phyloP scores from a whole-genome alignment of 306 rosid genomes.

The Gynostemma pentaphyllum region DNA sequence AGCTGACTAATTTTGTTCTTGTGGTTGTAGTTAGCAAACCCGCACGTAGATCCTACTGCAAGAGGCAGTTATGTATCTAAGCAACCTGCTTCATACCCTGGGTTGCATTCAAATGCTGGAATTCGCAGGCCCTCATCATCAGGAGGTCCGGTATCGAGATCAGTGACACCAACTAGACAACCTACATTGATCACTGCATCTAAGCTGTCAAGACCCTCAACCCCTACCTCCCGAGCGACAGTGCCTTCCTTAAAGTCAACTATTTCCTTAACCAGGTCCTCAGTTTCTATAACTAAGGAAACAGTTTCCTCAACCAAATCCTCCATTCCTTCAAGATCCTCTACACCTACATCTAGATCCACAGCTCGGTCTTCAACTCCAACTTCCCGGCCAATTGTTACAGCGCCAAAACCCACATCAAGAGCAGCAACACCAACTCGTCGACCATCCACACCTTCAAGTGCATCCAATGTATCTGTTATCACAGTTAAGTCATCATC shows the following conservation, averaged over 20 bases:
- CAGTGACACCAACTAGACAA: slow-evolving; percentile 67
- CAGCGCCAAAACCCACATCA: slow-evolving; percentile 59
- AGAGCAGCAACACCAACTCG: slow-evolving; percentile 85
- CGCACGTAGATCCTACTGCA: slow-evolving; percentile 44
- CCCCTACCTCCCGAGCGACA: slow-evolving; percentile 67
- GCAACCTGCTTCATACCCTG: slow-evolving; percentile 56
- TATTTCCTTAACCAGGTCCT: slow-evolving; percentile 31
- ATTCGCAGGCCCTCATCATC: slow-evolving; percentile 69
- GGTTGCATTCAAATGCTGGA: slow-evolving; percentile 49
- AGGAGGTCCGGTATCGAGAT: slow-evolving; percentile 80
- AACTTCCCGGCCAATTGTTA: slow-evolving; percentile 56
- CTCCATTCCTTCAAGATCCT: slow-evolving; percentile 44
- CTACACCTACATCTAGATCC: slow-evolving; percentile 64
- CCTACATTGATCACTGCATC: slow-evolving; percentile 41
- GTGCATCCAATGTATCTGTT: slow-evolving; percentile 34
- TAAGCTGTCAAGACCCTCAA: slow-evolving; percentile 62
- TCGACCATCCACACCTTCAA: too few species aligned
- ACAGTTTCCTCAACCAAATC: slow-evolving; percentile 27
- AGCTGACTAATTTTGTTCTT: slow-evolving; percentile 18
- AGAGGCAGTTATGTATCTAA: slow-evolving; percentile 43
- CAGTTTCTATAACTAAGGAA: slow-evolving; percentile 33
- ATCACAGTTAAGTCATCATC: slow-evolving; percentile 34
- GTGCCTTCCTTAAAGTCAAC: slow-evolving; percentile 33
- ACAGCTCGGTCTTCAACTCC: slow-evolving; percentile 72
- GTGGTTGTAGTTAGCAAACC: slow-evolving; percentile 53